Percentiles rank a stretch among this genome's conserved stretches.
phyloP scores from a whole-genome alignment of 495 filamentous ascomycete genomes.

The Penicillium paxilli region DNA sequence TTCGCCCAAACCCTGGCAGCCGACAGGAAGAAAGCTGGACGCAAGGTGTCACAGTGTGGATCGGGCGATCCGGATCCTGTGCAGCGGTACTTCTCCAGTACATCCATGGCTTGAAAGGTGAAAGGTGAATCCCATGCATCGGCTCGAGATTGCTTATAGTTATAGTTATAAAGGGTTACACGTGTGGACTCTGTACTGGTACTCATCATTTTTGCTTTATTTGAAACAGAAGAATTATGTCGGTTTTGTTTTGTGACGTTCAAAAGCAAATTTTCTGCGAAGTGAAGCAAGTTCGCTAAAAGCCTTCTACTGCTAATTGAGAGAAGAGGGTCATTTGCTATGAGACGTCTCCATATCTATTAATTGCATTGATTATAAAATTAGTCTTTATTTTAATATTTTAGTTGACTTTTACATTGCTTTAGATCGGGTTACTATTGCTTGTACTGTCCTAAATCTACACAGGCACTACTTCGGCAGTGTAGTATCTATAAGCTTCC shows the following conservation, averaged over 20 bases:
- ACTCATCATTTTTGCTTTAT: no score
- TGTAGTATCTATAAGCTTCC: no score
- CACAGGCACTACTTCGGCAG: no score
- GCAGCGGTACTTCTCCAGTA: conserved; percentile 23
- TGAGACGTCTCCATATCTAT: no score
- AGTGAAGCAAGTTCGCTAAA: not conserved
- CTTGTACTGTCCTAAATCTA: no score
- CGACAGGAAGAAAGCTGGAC: conserved; percentile 27
- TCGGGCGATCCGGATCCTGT: conserved; percentile 32
- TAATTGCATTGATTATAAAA: no score
- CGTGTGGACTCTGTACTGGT: not conserved
- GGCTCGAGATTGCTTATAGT: not conserved
- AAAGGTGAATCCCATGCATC: not conserved
- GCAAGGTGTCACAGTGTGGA: conserved; percentile 27
- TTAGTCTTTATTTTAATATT: no score
- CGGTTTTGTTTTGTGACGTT: not conserved
- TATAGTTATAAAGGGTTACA: not conserved
- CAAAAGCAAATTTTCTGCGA: not conserved
- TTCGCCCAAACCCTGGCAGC: conserved; percentile 38
- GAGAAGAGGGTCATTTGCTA: no score
- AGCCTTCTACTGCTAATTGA: not conserved
- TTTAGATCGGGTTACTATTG: no score
- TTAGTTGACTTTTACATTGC: no score
- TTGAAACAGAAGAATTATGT: not conserved
- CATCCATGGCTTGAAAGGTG: not conserved